Conservation (phyloP, 257 asterid genomes). For the Phtheirospermum japonicum region DNA sequence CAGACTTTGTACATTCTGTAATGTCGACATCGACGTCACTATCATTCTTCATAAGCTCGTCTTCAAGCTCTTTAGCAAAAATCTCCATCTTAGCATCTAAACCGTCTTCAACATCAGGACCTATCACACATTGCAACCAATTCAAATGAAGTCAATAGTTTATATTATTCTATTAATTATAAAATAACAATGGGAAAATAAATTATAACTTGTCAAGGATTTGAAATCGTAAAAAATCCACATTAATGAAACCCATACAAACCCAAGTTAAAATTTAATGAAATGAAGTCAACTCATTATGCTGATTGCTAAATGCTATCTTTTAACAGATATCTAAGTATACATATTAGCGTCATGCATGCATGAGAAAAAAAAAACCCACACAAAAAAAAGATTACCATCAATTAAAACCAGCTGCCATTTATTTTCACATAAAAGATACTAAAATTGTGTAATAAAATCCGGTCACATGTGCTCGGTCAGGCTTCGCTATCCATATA, state of each 20-base stretch:
- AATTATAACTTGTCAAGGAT: neutral
- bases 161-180: neutral
- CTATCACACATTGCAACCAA: constrained; percentile 30
- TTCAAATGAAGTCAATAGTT: constrained; percentile 17
- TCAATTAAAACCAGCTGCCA: neutral
- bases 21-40: constrained; percentile 43
- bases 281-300: constrained; percentile 2
- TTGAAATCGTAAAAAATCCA: neutral
- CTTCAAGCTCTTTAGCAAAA: constrained; percentile 51
- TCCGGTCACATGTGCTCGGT: too few relatives aligned
- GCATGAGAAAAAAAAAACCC: neutral
- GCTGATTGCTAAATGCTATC: neutral
- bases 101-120: constrained; percentile 29
- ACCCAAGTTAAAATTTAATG: neutral
- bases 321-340: neutral
- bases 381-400: constrained; percentile 12
- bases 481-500: neutral
- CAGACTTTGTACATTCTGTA: constrained; percentile 41
- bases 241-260: constrained; percentile 2
- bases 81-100: constrained; percentile 37
- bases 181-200: neutral
- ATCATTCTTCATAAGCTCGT: constrained; percentile 38
- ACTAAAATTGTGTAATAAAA: neutral
- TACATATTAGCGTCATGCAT: neutral
- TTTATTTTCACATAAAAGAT: neutral